Percentiles rank a stretch among this genome's conserved stretches.
These are phyloP conservation scores for Gremmenia infestans DNA, from an alignment of 2,329 filamentous ascomycete species.

Conservation along the genomic window DNA sequence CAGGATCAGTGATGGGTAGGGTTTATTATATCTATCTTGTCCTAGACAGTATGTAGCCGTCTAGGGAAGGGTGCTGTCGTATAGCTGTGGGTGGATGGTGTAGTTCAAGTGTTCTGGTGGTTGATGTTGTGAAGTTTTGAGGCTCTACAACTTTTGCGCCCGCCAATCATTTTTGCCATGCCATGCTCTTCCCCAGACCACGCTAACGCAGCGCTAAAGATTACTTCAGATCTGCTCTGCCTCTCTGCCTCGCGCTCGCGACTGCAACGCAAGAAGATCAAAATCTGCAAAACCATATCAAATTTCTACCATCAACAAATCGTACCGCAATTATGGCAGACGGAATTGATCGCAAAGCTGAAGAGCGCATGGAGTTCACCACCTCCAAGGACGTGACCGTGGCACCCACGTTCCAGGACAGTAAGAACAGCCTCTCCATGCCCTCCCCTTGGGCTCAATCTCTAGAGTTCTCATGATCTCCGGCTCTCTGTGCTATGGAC, in stretches of 20 bases:
- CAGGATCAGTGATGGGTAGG: neutral
- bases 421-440: slow-evolving; percentile 33
- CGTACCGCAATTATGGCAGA: slow-evolving; percentile 67
- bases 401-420: slow-evolving; percentile 83
- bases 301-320: neutral
- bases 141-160: slow-evolving; percentile 8
- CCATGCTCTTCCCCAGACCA: neutral
- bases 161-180: slow-evolving; percentile 20
- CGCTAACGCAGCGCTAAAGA: slow-evolving; percentile 1
- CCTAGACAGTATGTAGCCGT: too few species aligned
- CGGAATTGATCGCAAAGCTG: slow-evolving; percentile 80
- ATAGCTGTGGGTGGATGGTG: neutral
- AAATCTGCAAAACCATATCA: slow-evolving; percentile 3
- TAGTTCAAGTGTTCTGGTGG: neutral
- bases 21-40: neutral
- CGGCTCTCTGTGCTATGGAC: neutral
- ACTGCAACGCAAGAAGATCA: neutral
- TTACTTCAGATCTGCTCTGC: neutral
- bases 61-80: neutral
- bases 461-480: neutral
- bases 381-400: slow-evolving; percentile 98
- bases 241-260: neutral
- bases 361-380: slow-evolving; percentile 96
- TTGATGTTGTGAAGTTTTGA: slow-evolving; percentile 1
- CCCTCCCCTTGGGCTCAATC: neutral